Conservation (phyloP, 257 asterid genomes). For the Jaltomata sinuosa region DNA sequence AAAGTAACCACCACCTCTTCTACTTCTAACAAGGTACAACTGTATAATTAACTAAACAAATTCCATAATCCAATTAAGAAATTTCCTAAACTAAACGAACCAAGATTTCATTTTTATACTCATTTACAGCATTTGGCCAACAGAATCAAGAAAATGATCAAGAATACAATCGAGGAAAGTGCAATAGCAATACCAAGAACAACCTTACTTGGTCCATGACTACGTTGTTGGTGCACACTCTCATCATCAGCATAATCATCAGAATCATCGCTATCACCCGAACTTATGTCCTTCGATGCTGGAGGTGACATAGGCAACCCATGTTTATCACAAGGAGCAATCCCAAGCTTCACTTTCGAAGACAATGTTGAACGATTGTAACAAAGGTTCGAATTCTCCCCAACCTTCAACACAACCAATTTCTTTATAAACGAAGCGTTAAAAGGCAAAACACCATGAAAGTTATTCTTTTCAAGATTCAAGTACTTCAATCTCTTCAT, state of each 20-base stretch:
- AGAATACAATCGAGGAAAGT: slow-evolving; percentile 76
- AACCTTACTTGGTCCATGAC: slow-evolving; percentile 79
- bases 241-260: slow-evolving; percentile 20
- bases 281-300: slow-evolving; percentile 43
- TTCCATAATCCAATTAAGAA: neutral
- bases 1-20: neutral
- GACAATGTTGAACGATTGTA: slow-evolving; percentile 53
- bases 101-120: slow-evolving; percentile 3
- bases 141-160: slow-evolving; percentile 79
- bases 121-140: slow-evolving; percentile 81
- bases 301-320: slow-evolving; percentile 89
- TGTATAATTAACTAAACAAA: neutral
- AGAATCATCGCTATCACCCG: slow-evolving; percentile 12
- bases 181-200: slow-evolving; percentile 92
- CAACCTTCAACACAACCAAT: slow-evolving; percentile 55
- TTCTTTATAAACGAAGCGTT: slow-evolving; percentile 57
- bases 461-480: slow-evolving; percentile 63
- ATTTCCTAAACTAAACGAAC: neutral
- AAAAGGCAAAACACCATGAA: slow-evolving; percentile 81
- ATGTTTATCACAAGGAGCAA: slow-evolving; percentile 74
- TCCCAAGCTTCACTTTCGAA: slow-evolving; percentile 75
- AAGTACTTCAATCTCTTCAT: slow-evolving; percentile 65
- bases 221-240: slow-evolving; percentile 15
- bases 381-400: slow-evolving; percentile 69
- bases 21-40: neutral